Conservation (phyloP, 208 protist genomes). For the Polymyxa betae region DNA sequence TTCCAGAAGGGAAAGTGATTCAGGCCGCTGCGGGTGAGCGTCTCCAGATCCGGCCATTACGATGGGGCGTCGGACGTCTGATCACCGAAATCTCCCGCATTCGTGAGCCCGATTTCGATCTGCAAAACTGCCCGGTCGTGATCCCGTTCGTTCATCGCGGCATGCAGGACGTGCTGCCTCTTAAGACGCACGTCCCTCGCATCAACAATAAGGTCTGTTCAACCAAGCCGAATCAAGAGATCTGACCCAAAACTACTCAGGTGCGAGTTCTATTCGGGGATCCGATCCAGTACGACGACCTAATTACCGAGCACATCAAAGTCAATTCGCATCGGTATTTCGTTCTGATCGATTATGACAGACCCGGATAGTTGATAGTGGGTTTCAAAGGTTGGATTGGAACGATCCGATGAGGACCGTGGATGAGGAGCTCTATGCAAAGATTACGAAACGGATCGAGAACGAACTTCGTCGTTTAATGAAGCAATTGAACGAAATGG, state of each 20-base stretch:
- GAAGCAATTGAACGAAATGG: neutral
- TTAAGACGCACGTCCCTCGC: neutral
- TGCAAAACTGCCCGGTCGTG: too few relatives aligned
- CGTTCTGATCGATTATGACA: neutral
- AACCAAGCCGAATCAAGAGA: neutral
- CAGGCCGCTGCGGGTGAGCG: neutral
- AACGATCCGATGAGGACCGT: too few relatives aligned
- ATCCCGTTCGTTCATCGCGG: slow-evolving; percentile 3
- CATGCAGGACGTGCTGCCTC: neutral
- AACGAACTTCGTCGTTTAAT: neutral
- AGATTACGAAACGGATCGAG: neutral
- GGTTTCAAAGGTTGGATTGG: too few relatives aligned
- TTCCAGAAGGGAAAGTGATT: neutral
- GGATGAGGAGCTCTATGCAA: neutral
- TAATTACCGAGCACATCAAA: neutral
- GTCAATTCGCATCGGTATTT: neutral
- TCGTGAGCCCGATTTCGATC: neutral
- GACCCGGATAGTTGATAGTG: neutral
- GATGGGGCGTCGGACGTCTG: neutral
- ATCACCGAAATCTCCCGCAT: neutral
- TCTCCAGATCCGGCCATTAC: neutral
- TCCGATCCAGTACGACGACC: slow-evolving; percentile 7
- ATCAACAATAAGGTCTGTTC: neutral
- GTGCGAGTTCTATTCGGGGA: neutral
- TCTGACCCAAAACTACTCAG: neutral